Evolutionary conservation across 2,329 filamentous ascomycete species (phyloP), one percentile per base, ranked within the genome.

Genomic region (Harringtonia aguacate): DNA sequence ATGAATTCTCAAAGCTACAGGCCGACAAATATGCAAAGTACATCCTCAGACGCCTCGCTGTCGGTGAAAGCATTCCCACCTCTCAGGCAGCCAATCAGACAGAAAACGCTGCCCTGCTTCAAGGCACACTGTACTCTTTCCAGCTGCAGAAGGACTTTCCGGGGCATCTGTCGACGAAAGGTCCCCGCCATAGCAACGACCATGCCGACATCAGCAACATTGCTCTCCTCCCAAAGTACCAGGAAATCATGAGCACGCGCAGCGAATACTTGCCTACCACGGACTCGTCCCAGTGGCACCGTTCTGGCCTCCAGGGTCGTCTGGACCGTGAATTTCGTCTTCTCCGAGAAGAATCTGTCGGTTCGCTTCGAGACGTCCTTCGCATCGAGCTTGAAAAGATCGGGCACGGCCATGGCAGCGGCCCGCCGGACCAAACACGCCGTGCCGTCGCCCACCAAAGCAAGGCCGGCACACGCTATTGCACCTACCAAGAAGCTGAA

Each of bases 151-250:
- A 28, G 13, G 49, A 50, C 15, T 18, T 45, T 6, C 49, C 49
- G 0, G 49, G 47, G 0, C 14, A 35, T 1, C 24, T 49, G 4
- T 51, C 49, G 7, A 13, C 35, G 3, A 34, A 48, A 2, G 83
- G 83, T 0, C 81, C 81, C 1, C 71, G 84, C 0, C 83, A 89
- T 49, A 80, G 88, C 57, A 89, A 89, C 43, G 84, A 88, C 51
- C 73, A 73, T 53, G 62, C 54, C 2, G 68, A 85, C 49, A 80
- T 79, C 51, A 68, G 73, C 0, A 47, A 76, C 0, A 77, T 86
- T 28, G 61, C 71, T 3, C 77, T 87, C 15, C 70, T 77, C 39
- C 84, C 84, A 0, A 87, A 82, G 0, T 57, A 69, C 0, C 75
- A 82, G 4, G 72, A 73, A 2, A 61, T 82, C 0, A 33, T 52